These are phyloP conservation scores for Colletotrichum kahawae DNA, from an alignment of 2,329 filamentous ascomycete genomes.

Conservation along the genomic window DNA sequence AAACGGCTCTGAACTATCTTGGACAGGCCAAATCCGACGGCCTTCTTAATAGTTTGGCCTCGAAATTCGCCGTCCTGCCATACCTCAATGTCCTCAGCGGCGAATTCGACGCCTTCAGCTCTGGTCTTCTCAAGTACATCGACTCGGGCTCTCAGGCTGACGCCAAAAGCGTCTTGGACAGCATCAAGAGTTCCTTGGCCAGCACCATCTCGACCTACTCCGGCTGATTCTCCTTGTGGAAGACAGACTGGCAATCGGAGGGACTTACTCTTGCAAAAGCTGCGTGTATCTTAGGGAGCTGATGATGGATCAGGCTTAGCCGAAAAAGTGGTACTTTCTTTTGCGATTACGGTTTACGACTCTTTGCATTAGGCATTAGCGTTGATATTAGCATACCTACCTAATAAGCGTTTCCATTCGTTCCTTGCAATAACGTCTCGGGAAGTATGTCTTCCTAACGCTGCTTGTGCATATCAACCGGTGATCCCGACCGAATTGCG, in stretches of 20 bases:
- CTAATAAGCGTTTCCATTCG: background rate
- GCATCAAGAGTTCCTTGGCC: background rate
- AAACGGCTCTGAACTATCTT: background rate
- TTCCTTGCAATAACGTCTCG: background rate
- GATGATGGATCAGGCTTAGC: background rate
- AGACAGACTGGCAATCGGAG: background rate
- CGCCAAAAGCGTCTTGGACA: background rate
- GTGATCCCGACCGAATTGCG: background rate
- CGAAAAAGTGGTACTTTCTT: background rate
- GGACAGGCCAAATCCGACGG: background rate
- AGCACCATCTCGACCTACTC: background rate
- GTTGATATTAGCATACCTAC: background rate
- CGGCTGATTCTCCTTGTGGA: background rate
- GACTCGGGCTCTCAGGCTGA: background rate
- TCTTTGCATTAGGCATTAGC: background rate
- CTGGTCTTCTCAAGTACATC: constrained; percentile 16
- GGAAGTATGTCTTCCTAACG: background rate
- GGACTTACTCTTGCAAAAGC: background rate
- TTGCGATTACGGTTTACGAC: background rate
- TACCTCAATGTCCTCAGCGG: background rate
- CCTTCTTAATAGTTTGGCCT: background rate
- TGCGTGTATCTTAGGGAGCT: background rate
- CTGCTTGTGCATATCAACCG: background rate
- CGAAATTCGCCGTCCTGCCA: background rate
- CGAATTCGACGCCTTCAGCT: background rate